Evolutionary conservation across 2,329 filamentous ascomycete species (phyloP).

Genomic region (Myriosclerotinia curreyana): DNA sequence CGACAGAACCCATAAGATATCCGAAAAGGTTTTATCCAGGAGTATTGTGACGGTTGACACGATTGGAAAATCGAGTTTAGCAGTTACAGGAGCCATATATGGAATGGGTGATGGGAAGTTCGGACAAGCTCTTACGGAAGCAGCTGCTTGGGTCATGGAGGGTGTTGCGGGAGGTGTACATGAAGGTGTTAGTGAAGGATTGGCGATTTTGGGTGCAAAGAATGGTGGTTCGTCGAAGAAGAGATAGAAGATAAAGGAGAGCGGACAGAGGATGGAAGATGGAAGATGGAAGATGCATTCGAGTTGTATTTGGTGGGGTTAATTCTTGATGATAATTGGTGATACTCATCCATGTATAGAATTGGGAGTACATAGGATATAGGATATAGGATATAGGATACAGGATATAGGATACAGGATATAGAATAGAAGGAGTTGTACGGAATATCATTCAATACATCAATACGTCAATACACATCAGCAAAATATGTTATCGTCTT

Average conservation of each 20-base stretch:
- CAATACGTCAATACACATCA: neutral
- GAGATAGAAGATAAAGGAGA: conserved; percentile 1
- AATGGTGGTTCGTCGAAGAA: conserved; percentile 10
- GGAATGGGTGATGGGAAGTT: conserved; percentile 63
- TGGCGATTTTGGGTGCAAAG: conserved; percentile 45
- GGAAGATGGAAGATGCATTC: conserved; percentile 11
- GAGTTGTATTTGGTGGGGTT: conserved; percentile 9
- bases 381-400: neutral
- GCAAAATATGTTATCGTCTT: too few species aligned
- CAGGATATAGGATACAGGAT: neutral
- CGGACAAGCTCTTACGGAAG: conserved; percentile 55
- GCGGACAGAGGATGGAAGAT: too few species aligned
- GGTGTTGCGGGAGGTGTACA: conserved; percentile 64
- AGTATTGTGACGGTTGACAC: conserved; percentile 52
- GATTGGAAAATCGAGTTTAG: conserved; percentile 51
- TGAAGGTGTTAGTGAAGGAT: conserved; percentile 58
- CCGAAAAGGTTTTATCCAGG: conserved; percentile 53
- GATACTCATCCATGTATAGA: conserved; percentile 23
- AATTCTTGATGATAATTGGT: conserved; percentile 10
- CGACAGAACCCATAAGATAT: conserved; percentile 65
- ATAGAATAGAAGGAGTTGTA: neutral
- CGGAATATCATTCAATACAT: neutral
- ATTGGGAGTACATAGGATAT: neutral
- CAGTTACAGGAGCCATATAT: conserved; percentile 53
- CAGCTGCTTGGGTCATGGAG: conserved; percentile 59